Base-by-base conservation (phyloP, 805 yeast species). In the Cyberlindnera japonica region DNA sequence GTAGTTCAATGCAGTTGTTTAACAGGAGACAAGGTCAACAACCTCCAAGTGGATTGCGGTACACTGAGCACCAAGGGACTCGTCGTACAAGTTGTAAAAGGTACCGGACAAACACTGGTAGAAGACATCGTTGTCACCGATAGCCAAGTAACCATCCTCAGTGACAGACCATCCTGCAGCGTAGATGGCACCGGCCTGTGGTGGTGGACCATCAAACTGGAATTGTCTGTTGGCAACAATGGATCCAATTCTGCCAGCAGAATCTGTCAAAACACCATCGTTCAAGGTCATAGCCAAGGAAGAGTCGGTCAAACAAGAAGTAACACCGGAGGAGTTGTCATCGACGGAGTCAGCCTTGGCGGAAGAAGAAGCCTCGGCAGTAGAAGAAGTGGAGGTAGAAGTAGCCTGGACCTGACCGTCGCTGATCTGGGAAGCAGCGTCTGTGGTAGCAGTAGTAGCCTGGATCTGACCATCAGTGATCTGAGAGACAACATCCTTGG, bases 161-260 rank as follows among this genome's bases (percentile, higher is more conserved):
- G 70, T 62, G 47, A 68, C 58, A 31, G 71, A 62, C 86, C 86
- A 79, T 49, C 86, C 85, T 43, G 74, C 79, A 54, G 86, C 84
- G 61, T 75, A 77, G 59, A 79, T 73, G 44, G 84, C 72, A 64
- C 84, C 85, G 24, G 83, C 86, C 71, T 83, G 91, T 58, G 90
- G 89, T 67, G 86, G 84, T 48, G 88, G 87, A 59, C 90, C 90
- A 62, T 83, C 91, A 57, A 83, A 83, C 69, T 83, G 91, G 76
- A 83, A 83, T 69, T 83, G 91, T 70, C 83, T 73, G 79, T 82
- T 83, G 39, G 89, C 80, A 53, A 83, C 91, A 64, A 83, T 81
- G 37, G 88, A 75, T 53, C 90, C 90, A 50, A 83, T 65, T 74
- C 91, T 78, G 34, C 83, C 83, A 46, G 67, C 50, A 25, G 72